Percentiles rank a stretch among this genome's conserved stretches.
phyloP scores from a whole-genome alignment of 164 flowering plant species.

The Santalum album region DNA sequence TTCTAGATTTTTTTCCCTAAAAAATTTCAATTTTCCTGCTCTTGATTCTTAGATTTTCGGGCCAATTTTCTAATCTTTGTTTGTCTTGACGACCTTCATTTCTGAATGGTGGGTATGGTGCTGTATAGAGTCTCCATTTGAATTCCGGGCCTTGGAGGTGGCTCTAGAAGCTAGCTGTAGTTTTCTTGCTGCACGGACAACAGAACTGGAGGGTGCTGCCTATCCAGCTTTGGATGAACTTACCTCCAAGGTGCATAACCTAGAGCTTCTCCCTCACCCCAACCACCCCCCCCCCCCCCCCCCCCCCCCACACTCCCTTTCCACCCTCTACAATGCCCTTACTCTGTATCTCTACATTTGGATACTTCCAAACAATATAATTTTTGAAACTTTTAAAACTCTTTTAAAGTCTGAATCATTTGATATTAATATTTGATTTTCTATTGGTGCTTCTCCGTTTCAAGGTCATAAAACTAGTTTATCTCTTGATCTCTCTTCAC shows the following conservation, averaged over 20 bases:
- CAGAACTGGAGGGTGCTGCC: slow-evolving; percentile 79
- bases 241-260: slow-evolving; percentile 57
- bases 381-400: too few relatives aligned
- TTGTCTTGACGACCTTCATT: background rate
- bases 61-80: background rate
- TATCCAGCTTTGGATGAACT: slow-evolving; percentile 96
- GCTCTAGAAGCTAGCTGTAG: slow-evolving; percentile 92
- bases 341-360: background rate
- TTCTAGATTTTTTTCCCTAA: too few relatives aligned
- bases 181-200: slow-evolving; percentile 84
- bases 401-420: too few relatives aligned
- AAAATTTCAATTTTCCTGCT: background rate
- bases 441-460: too few relatives aligned
- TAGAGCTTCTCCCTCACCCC: too few relatives aligned
- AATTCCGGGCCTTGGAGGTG: slow-evolving; percentile 90
- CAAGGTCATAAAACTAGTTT: too few relatives aligned
- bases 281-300: too few relatives aligned
- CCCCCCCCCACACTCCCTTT: too few relatives aligned
- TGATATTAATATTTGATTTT: too few relatives aligned
- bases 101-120: slow-evolving; percentile 5
- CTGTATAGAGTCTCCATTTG: slow-evolving; percentile 85
- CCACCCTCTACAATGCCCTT: too few relatives aligned
- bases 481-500: too few relatives aligned
- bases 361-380: too few relatives aligned
- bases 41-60: background rate